phyloP scores from a whole-genome alignment of 2,329 filamentous ascomycete species.

The Elsinoe perseae region DNA sequence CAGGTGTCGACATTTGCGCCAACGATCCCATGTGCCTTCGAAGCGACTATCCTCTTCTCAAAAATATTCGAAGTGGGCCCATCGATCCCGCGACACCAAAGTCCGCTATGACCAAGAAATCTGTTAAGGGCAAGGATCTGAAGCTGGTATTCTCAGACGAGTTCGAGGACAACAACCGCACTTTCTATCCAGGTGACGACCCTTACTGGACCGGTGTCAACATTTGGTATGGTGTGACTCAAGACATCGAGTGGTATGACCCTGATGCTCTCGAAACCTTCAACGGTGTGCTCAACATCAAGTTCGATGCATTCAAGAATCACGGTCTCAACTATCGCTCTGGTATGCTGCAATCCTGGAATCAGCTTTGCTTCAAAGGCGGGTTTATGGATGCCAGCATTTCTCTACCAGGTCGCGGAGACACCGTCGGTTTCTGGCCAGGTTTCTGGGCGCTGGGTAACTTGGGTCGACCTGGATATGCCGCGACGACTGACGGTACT shows the following conservation, averaged over 20 bases:
- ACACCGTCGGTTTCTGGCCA: slow-evolving; percentile 45
- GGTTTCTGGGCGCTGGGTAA: slow-evolving; percentile 50
- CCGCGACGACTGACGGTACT: slow-evolving; percentile 46
- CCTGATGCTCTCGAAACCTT: slow-evolving; percentile 46
- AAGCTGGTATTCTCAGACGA: slow-evolving; percentile 51
- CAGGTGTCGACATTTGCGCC: slow-evolving; percentile 31
- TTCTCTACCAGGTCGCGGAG: slow-evolving; percentile 45
- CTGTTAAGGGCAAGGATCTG: slow-evolving; percentile 40
- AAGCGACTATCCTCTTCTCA: slow-evolving; percentile 39
- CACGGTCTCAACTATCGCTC: slow-evolving; percentile 42
- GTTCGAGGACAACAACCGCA: slow-evolving; percentile 46
- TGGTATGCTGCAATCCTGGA: slow-evolving; percentile 48
- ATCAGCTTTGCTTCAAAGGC: slow-evolving; percentile 49
- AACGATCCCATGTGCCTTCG: slow-evolving; percentile 43
- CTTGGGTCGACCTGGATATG: slow-evolving; percentile 45
- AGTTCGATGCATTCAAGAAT: slow-evolving; percentile 40
- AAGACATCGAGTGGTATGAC: slow-evolving; percentile 46
- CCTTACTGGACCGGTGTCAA: slow-evolving; percentile 48
- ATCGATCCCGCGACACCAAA: slow-evolving; percentile 48
- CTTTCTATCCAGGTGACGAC: slow-evolving; percentile 52
- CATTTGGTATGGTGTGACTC: slow-evolving; percentile 48
- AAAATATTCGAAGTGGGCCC: slow-evolving; percentile 41
- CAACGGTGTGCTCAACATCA: slow-evolving; percentile 40
- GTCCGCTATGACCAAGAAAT: slow-evolving; percentile 38
- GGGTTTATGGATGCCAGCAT: slow-evolving; percentile 47